Conservation (phyloP, 2,329 filamentous ascomycete species). For the Fusarium albidum region DNA sequence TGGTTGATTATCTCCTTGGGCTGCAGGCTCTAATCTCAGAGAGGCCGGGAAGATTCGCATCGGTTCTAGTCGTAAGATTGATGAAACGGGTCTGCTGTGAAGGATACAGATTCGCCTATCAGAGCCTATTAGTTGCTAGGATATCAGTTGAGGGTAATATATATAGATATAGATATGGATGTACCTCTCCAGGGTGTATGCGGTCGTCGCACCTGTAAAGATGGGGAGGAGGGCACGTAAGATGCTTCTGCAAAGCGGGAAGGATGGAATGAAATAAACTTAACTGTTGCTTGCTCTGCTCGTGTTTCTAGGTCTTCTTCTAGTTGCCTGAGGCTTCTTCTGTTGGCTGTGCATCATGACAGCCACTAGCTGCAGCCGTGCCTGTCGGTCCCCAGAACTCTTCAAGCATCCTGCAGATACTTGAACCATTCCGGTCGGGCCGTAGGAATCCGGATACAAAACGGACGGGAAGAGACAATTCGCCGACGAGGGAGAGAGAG, state of each 20-base stretch:
- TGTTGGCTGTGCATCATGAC: neutral
- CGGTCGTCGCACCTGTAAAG: constrained; percentile 37
- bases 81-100: constrained; percentile 33
- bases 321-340: neutral
- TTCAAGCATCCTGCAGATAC: too few species aligned
- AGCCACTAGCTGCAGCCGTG: too few species aligned
- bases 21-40: constrained; percentile 20
- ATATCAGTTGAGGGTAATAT: neutral
- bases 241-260: too few species aligned
- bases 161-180: too few species aligned
- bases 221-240: too few species aligned
- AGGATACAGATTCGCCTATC: constrained; percentile 29
- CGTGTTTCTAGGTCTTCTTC: constrained; percentile 12
- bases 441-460: too few species aligned
- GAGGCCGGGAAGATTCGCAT: constrained; percentile 21
- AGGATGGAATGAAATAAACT: too few species aligned
- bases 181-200: constrained; percentile 33
- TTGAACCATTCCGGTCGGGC: too few species aligned
- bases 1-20: constrained; percentile 22
- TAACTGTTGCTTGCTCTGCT: too few species aligned
- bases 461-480: too few species aligned
- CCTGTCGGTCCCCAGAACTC: too few species aligned
- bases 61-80: constrained; percentile 24
- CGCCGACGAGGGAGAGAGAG: too few species aligned
- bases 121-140: constrained; percentile 4